Evolutionary conservation across 176 grass and related monocot species (phyloP), one percentile per base, ranked within the genome.

Genomic region (Tillandsia leiboldiana): DNA sequence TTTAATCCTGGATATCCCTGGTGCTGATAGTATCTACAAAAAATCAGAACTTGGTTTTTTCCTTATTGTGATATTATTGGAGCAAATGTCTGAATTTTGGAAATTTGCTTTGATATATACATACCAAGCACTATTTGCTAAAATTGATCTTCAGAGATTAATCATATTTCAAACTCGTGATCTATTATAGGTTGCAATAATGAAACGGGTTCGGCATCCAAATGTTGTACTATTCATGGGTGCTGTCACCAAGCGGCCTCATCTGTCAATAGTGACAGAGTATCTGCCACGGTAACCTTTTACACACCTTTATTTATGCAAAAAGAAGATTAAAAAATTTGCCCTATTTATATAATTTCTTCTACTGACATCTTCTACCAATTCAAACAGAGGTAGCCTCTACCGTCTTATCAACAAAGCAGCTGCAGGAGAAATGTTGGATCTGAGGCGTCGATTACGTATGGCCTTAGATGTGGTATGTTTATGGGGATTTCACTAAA

Each of bases 191-290:
- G 85, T 96, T 84, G 63, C 88, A 51, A 96, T 96, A 69, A 96
- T 96, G 92, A 96, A 96, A 83, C 88, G 86, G 7, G 88, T 81
- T 49, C 85, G 88, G 22, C 92, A 96, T 83, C 88, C 92, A 24
- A 96, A 96, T 70, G 85, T 96, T 51, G 86, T 96, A 8, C 73
- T 96, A 42, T 96, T 96, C 70, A 96, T 96, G 92, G 92, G 92
- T 50, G 92, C 92, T 3, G 88, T 96, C 66, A 92, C 83, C 11
- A 96, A 92, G 62, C 79, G 77, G 29, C 88, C 88, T 18, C 81
- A 96, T 79, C 50, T 96, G 51, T 96, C 92, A 10, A 96, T 92
- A 80, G 81, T 96, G 27, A 96, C 92, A 1, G 92, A 96, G 72
- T 96, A 96, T 83, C 65, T 96, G 73, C 88, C 92, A 9, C 84